Percentiles rank a stretch among this genome's conserved stretches.
Conservation (phyloP, 331 rosid species). For the Cydonia oblonga region DNA sequence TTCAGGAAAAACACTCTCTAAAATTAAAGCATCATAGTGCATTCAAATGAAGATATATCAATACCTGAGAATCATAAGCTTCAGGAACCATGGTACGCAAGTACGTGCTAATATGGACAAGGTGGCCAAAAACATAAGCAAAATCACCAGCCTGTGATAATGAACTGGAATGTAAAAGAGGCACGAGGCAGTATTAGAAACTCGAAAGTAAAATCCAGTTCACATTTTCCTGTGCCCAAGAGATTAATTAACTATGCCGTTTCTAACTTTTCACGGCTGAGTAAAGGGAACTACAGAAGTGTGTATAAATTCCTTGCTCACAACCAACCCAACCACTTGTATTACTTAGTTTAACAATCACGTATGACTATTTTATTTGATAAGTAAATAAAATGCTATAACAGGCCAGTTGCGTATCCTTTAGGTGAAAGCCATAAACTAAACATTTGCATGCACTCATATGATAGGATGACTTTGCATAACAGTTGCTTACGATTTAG, state of each 20-base stretch:
- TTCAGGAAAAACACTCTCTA: constrained; percentile 5
- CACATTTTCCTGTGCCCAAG: neutral
- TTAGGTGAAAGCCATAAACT: too few relatives aligned
- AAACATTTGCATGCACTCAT: too few relatives aligned
- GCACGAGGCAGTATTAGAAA: neutral
- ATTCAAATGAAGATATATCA: constrained; percentile 6
- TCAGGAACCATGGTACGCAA: constrained; percentile 84
- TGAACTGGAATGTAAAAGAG: too few relatives aligned
- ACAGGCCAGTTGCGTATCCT: too few relatives aligned
- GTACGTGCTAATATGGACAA: constrained; percentile 72
- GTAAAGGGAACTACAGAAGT: neutral
- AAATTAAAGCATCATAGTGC: constrained; percentile 11
- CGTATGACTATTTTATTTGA: neutral
- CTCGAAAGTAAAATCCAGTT: neutral
- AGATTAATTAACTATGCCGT: constrained; percentile 4
- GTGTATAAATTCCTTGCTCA: neutral
- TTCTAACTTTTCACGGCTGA: neutral
- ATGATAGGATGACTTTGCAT: neutral
- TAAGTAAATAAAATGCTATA: neutral
- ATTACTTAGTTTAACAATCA: neutral
- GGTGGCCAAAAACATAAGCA: constrained; percentile 52
- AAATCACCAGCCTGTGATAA: constrained; percentile 54
- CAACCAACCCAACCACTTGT: neutral
- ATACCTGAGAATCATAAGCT: constrained; percentile 90
- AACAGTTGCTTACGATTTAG: constrained; percentile 59